Base-by-base conservation (phyloP, 352 stramenopile genomes). In the Albugo laibachii region DNA sequence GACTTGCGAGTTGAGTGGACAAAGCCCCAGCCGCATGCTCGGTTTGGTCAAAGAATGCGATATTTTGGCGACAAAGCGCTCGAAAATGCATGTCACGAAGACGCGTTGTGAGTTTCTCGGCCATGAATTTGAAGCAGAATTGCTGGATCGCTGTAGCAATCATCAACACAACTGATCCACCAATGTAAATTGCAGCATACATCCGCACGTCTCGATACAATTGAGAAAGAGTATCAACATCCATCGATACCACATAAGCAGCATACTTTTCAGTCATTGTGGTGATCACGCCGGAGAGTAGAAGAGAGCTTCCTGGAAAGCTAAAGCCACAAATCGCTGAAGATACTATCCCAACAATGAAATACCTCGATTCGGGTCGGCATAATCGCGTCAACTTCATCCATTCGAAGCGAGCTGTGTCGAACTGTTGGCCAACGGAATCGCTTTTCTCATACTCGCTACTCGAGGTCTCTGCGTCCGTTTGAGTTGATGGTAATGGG, bases 31-130 rank as follows among this genome's bases (percentile, higher is more conserved):
- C 53, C 0, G 57, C 54, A 31, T 69, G 38, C 19, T 60, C 55
- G 0, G 43, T 55, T 27, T 61, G 47, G 24, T 70, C 65, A 39
- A 76, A 72, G 44, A 74, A 78, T 6, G 47, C 60, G 36, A 75
- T 73, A 36, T 70, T 62, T 43, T 79, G 66, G 12, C 63, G 54
- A 31, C 62, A 63, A 6, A 76, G 35, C 1, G 63, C 63, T 13
- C 57, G 49, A 45, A 81, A 80, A 27, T 79, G 54, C 41, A 80
- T 61, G 11, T 62, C 52, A 18, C 66, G 61, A 5, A 80, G 50
- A 3, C 66, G 55, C 1, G 60, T 52, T 11, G 61, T 75, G 40
- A 80, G 48, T 43, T 76, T 76, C 37, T 80, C 64, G 11, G 53
- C 58, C 45, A 80, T 65, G 19, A 59, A 74, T 13, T 56, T 45